Base-by-base conservation (phyloP, 306 rosid species). In the Calophaca sinica region DNA sequence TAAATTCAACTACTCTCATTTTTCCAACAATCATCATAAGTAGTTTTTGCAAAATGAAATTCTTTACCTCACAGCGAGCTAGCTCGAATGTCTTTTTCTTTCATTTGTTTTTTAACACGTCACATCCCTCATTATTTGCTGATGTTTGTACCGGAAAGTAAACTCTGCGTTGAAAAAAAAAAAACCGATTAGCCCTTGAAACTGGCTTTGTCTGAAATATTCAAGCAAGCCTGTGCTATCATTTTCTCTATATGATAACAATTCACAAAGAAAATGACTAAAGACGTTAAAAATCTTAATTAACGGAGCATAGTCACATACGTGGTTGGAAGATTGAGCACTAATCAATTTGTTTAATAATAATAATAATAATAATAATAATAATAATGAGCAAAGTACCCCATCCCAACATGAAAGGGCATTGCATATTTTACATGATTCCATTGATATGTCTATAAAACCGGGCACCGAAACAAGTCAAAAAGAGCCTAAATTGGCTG, bases 401-500 rank as follows among this genome's bases (percentile, higher is more conserved):
- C 54, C 48, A 11, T 51, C 53, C 62, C 13, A 68, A 20, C 12
- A 9, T 42, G 73, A 74, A 68, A 32, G 73, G 77, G 6, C 77
- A 68, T 33, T 33, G 4, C 45, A 14, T 28, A 67, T 66, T 67
- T 39, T 51, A 44, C 58, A 63, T 9, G 49, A 8, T 26, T 75
- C 41, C 13, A 66, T 9, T 36, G 3, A 72, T 46, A 41, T 65
- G 36, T 57, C 50, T 45, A 62, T 14, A 55, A 72, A 15, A 4
- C 3, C 13, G 9, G 46, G 52, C 12, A 12, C 58, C 38, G 71
- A 72, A 71, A 71, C 50, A 63, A 79, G 62, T 77, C 52, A 58
- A 77, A 66, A 68, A 62, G 59, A 14, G 32, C 20, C 69, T 67
- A 61, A 38, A 57, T 45, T 55, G 8, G 36, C 9, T 39, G 9